These are phyloP conservation scores for Cenchrus purpureus DNA, from an alignment of 176 grass and related monocot genomes.

Conservation along the genomic window DNA sequence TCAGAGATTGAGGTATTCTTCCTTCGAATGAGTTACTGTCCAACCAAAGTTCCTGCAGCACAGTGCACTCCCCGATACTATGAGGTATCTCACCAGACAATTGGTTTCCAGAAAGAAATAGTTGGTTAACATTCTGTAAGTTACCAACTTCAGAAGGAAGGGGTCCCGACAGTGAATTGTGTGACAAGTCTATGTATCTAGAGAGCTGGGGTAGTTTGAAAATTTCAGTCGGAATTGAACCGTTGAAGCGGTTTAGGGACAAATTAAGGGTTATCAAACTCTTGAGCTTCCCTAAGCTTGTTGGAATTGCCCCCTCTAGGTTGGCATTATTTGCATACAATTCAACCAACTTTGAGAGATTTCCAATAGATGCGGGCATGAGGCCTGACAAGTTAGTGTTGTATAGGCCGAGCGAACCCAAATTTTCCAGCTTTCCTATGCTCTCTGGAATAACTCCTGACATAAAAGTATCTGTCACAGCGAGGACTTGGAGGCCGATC, in stretches of 20 bases:
- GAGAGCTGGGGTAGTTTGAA: neutral
- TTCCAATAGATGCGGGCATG: conserved; percentile 29
- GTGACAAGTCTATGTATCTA: neutral
- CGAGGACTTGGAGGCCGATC: no score
- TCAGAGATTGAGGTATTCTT: conserved; percentile 9
- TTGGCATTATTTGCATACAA: neutral
- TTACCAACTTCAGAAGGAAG: neutral
- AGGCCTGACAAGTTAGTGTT: neutral
- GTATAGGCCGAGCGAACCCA: no score
- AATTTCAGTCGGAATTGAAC: neutral
- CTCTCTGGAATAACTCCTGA: no score
- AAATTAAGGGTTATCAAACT: neutral
- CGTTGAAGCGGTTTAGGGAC: neutral
- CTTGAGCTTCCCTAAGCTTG: neutral
- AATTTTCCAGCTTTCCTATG: no score
- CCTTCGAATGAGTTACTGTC: conserved; percentile 30
- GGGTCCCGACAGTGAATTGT: neutral
- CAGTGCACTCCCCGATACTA: no score
- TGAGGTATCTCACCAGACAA: neutral
- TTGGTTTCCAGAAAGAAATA: neutral
- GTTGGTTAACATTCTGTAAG: neutral
- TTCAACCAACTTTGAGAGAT: neutral
- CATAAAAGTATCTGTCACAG: no score
- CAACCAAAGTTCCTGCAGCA: no score
- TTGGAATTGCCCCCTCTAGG: conserved; percentile 5